Conservation (phyloP, 768 basidiomycete genomes). For the Antrodiella citrinella region DNA sequence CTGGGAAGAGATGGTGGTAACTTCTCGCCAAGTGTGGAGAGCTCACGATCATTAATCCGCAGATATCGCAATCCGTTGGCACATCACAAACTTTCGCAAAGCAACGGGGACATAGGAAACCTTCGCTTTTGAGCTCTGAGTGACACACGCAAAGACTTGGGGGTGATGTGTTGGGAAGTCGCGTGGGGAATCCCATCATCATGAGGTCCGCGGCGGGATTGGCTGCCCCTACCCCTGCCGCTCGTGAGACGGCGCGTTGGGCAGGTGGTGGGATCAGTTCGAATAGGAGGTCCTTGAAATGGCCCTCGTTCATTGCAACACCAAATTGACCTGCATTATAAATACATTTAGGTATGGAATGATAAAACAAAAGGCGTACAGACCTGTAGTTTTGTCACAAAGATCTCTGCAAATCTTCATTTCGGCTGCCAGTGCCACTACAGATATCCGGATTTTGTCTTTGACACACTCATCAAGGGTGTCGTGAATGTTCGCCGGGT, state of each 20-base stretch:
- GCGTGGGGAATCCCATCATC: conserved; percentile 99
- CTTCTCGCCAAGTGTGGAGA: conserved; percentile 95
- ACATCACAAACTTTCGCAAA: conserved; percentile 93
- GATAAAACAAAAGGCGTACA: conserved; percentile 15
- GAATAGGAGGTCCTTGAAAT: conserved; percentile 92
- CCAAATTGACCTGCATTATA: conserved; percentile 60
- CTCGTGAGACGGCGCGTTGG: conserved; percentile 47
- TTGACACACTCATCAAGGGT: conserved; percentile 80
- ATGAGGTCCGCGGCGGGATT: conserved; percentile 84
- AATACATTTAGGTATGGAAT: conserved; percentile 1
- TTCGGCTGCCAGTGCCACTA: conserved; percentile 93
- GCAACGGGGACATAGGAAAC: conserved; percentile 93
- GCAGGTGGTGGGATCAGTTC: conserved; percentile 95
- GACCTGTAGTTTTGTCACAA: conserved; percentile 88
- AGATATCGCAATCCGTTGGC: conserved; percentile 96
- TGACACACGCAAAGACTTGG: conserved; percentile 91
- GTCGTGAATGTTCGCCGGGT: conserved; percentile 94
- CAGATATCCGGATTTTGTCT: conserved; percentile 82
- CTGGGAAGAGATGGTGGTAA: conserved; percentile 93
- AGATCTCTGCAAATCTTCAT: conserved; percentile 96
- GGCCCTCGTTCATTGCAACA: conserved; percentile 97
- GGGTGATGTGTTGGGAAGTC: conserved; percentile 75
- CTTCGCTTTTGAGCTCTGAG: conserved; percentile 83
- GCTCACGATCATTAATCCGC: conserved; percentile 95
- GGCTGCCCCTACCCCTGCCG: conserved; percentile 34